A percentile compares a stretch with the other conserved stretches of the same genome.
Conservation (phyloP, 305 asterid genomes). For the Fraxinus floribunda region DNA sequence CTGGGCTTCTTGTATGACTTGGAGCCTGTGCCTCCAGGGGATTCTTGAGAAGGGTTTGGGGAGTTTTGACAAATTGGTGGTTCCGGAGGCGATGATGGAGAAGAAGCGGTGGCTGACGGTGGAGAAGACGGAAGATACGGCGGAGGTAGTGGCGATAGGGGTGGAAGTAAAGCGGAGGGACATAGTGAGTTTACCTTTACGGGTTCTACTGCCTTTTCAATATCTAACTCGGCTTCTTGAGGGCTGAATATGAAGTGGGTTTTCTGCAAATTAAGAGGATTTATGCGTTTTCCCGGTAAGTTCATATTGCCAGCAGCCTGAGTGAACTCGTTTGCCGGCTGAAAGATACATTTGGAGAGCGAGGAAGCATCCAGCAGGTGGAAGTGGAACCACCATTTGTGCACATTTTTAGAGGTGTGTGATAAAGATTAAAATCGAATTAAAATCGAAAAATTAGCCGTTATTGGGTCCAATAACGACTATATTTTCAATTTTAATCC, state of each 20-base stretch:
- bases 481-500: too few species aligned
- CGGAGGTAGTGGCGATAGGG: slow-evolving; percentile 23
- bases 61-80: slow-evolving; percentile 11
- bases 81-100: slow-evolving; percentile 15
- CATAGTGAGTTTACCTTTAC: slow-evolving; percentile 20
- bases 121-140: slow-evolving; percentile 23
- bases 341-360: not conserved
- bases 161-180: slow-evolving; percentile 34
- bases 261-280: not conserved
- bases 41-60: slow-evolving; percentile 47
- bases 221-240: too few species aligned
- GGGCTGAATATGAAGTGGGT: not conserved
- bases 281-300: not conserved
- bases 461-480: too few species aligned
- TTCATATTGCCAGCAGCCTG: not conserved
- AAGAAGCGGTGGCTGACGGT: slow-evolving; percentile 30
- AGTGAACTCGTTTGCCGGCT: not conserved
- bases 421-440: too few species aligned
- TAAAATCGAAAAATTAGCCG: too few species aligned
- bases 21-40: slow-evolving; percentile 44
- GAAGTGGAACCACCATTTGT: not conserved
- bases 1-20: slow-evolving; percentile 44
- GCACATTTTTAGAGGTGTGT: not conserved
- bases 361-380: not conserved
- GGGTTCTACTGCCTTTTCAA: not conserved